phyloP scores from a whole-genome alignment of 495 filamentous ascomycete genomes.

The Penicillium lividum region DNA sequence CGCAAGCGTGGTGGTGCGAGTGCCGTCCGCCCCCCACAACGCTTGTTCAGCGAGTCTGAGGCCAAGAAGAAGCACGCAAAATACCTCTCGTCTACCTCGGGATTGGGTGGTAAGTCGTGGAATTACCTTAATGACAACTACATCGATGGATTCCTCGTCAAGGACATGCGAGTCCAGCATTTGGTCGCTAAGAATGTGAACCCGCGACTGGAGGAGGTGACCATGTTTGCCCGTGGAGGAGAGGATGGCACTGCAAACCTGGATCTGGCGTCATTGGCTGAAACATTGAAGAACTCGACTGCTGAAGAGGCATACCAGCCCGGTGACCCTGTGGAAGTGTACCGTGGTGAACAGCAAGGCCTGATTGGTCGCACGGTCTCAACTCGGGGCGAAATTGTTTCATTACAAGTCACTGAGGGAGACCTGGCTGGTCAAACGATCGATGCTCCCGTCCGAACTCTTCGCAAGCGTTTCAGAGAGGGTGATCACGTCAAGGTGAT shows the following conservation, averaged over 20 bases:
- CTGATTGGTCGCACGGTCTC: constrained; percentile 81
- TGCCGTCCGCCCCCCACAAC: constrained; percentile 73
- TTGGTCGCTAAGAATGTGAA: constrained; percentile 85
- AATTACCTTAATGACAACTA: constrained; percentile 84
- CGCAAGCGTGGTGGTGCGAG: constrained; percentile 70
- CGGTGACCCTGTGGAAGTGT: constrained; percentile 93
- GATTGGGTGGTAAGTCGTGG: constrained; percentile 71
- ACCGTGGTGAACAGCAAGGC: constrained; percentile 92
- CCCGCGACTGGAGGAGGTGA: constrained; percentile 92
- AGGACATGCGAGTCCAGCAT: constrained; percentile 87
- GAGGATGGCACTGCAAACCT: constrained; percentile 93
- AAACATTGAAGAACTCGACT: constrained; percentile 77
- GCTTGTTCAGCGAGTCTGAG: constrained; percentile 91
- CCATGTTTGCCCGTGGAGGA: constrained; percentile 80
- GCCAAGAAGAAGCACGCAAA: constrained; percentile 85
- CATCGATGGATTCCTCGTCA: constrained; percentile 88
- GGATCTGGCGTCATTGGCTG: constrained; percentile 84
- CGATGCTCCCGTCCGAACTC: constrained; percentile 87
- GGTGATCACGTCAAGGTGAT: constrained; percentile 99
- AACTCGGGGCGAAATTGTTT: constrained; percentile 91
- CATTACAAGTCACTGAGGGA: constrained; percentile 82
- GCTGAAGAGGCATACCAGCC: constrained; percentile 80
- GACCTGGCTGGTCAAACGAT: constrained; percentile 79
- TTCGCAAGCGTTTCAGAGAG: constrained; percentile 88
- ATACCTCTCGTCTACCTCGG: constrained; percentile 57